A percentile compares a stretch with the other conserved stretches of the same genome.
Conservation (phyloP, 192 early-diverging fungal species). For the Paraglomus brasilianum region DNA sequence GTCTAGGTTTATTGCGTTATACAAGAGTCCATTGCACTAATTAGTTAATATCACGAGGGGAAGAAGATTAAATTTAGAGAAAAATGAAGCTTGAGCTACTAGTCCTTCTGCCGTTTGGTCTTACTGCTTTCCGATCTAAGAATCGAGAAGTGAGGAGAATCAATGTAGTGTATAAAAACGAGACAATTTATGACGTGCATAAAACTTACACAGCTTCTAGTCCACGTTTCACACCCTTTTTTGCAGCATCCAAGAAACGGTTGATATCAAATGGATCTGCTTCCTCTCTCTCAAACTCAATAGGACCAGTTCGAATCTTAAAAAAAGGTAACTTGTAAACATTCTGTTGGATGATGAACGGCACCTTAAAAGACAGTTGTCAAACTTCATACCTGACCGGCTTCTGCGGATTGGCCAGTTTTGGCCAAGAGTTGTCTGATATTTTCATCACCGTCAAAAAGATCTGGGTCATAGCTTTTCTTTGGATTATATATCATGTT, state of each 20-base stretch:
- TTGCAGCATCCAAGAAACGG: conserved; percentile 76
- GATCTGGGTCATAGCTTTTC: conserved; percentile 48
- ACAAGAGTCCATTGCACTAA: too few relatives aligned
- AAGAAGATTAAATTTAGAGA: too few relatives aligned
- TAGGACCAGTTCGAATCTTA: conserved; percentile 68
- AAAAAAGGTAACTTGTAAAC: background rate
- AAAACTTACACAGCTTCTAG: conserved; percentile 32
- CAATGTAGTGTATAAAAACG: background rate
- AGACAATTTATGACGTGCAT: background rate
- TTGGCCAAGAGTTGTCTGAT: conserved; percentile 31
- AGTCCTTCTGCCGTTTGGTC: background rate
- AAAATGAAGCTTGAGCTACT: too few relatives aligned
- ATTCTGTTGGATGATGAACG: background rate
- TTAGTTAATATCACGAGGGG: too few relatives aligned
- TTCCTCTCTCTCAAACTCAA: conserved; percentile 89
- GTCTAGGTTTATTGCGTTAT: too few relatives aligned
- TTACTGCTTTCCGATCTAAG: conserved; percentile 4
- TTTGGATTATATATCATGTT: conserved; percentile 83
- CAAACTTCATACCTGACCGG: conserved; percentile 35
- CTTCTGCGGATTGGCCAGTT: conserved; percentile 71
- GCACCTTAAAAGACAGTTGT: background rate
- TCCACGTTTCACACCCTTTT: conserved; percentile 52
- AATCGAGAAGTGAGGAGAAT: background rate
- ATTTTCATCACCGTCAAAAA: conserved; percentile 56
- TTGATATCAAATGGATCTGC: conserved; percentile 91